A percentile compares a stretch with the other conserved stretches of the same genome.
Evolutionary conservation across 192 early-diverging fungal genomes (phyloP).

Genomic region (Backusella westeae): DNA sequence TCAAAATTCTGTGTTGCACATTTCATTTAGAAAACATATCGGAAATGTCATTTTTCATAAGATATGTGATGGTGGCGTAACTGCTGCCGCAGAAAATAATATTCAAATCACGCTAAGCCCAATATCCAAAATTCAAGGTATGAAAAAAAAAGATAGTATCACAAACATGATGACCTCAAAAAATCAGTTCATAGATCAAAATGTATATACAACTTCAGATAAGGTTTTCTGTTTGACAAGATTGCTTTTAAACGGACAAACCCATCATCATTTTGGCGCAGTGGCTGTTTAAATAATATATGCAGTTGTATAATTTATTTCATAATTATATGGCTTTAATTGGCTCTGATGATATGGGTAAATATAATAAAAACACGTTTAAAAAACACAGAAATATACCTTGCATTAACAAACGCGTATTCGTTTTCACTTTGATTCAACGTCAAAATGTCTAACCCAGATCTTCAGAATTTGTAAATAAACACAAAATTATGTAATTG

Average conservation of each 20-base stretch:
- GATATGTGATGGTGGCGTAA: not conserved
- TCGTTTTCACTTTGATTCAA: not conserved
- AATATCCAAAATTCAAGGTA: not conserved
- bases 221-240: not conserved
- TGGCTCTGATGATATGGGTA: not conserved
- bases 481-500: not conserved
- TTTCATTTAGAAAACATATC: not conserved
- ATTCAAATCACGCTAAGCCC: not conserved
- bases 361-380: not conserved
- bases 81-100: not conserved
- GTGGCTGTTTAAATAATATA: not conserved
- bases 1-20: not conserved
- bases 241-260: not conserved
- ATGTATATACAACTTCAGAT: not conserved
- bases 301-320: not conserved
- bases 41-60: not conserved
- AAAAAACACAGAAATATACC: not conserved
- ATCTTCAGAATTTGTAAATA: not conserved
- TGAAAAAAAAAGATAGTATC: not conserved
- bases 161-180: not conserved
- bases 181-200: not conserved
- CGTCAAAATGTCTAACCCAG: not conserved
- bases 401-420: not conserved
- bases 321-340: not conserved
- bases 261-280: not conserved